These are phyloP conservation scores for Calamus simplicifolius DNA, from an alignment of 176 grass and related monocot species.

Conservation along the genomic window DNA sequence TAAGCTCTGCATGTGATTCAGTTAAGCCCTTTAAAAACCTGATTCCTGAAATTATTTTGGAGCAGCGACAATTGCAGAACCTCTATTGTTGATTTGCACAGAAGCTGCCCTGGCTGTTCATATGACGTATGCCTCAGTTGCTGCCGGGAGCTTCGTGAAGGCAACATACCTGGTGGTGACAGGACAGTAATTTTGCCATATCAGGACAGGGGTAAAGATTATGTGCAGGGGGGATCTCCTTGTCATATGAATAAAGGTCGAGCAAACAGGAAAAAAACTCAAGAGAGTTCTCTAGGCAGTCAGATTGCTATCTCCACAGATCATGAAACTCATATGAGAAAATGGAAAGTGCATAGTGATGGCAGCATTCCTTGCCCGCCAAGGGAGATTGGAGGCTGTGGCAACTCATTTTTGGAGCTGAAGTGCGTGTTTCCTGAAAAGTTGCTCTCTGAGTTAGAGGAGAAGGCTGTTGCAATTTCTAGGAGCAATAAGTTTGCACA, in stretches of 20 bases:
- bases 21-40: conserved; percentile 1
- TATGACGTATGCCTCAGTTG: conserved; percentile 75
- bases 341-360: conserved; percentile 52
- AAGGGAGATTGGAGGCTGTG: conserved; percentile 52
- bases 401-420: conserved; percentile 32
- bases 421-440: conserved; percentile 45
- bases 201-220: conserved; percentile 25
- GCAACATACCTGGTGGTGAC: conserved; percentile 46
- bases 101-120: conserved; percentile 56
- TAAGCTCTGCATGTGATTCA: conserved; percentile 12
- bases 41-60: conserved; percentile 5
- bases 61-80: conserved; percentile 64
- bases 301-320: background rate
- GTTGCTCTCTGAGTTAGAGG: conserved; percentile 35
- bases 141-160: conserved; percentile 58
- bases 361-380: conserved; percentile 82
- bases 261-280: too few species aligned
- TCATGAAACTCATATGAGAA: conserved; percentile 1
- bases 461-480: conserved; percentile 37
- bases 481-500: conserved; percentile 22
- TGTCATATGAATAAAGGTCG: conserved; percentile 6
- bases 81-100: conserved; percentile 77
- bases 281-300: conserved; percentile 6
- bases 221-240: conserved; percentile 29
- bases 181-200: conserved; percentile 8